These are phyloP conservation scores for Phoma sp. DNA, from an alignment of 2,329 filamentous ascomycete genomes.

Conservation along the genomic window DNA sequence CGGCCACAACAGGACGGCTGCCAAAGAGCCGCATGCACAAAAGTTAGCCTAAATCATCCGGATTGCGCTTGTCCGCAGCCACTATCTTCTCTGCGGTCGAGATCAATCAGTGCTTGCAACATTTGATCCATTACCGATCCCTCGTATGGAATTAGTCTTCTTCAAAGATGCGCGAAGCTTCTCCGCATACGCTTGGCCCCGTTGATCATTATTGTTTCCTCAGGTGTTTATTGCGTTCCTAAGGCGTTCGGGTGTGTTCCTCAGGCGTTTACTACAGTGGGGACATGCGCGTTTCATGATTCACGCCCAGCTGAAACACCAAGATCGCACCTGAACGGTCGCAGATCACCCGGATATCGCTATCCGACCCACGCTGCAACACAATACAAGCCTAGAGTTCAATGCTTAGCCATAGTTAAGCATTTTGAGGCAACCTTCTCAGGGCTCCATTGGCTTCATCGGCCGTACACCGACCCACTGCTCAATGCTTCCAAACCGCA, in stretches of 20 bases:
- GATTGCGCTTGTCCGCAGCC: too few relatives aligned
- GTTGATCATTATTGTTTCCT: slow-evolving; percentile 12
- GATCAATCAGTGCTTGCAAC: not conserved
- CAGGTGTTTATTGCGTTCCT: slow-evolving; percentile 7
- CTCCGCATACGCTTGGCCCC: not conserved
- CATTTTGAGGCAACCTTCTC: not conserved
- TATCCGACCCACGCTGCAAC: slow-evolving; percentile 11
- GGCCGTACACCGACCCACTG: not conserved
- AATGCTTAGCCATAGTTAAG: slow-evolving; percentile 15
- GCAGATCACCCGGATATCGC: slow-evolving; percentile 13
- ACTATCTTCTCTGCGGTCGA: not conserved
- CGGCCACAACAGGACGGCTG: not conserved
- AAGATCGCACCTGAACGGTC: slow-evolving; percentile 16
- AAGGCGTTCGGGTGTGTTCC: slow-evolving; percentile 8
- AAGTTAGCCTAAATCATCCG: not conserved
- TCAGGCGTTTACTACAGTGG: slow-evolving; percentile 13
- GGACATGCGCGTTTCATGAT: slow-evolving; percentile 8
- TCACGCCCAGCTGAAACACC: slow-evolving; percentile 19
- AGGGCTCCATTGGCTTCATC: not conserved
- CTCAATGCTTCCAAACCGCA: slow-evolving; percentile 13
- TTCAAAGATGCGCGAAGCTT: not conserved
- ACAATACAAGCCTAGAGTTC: slow-evolving; percentile 7
- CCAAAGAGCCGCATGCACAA: not conserved
- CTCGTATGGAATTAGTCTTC: too few relatives aligned
- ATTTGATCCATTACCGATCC: not conserved